phyloP scores from a whole-genome alignment of 352 stramenopile genomes.

The Globisporangium okanoganense region DNA sequence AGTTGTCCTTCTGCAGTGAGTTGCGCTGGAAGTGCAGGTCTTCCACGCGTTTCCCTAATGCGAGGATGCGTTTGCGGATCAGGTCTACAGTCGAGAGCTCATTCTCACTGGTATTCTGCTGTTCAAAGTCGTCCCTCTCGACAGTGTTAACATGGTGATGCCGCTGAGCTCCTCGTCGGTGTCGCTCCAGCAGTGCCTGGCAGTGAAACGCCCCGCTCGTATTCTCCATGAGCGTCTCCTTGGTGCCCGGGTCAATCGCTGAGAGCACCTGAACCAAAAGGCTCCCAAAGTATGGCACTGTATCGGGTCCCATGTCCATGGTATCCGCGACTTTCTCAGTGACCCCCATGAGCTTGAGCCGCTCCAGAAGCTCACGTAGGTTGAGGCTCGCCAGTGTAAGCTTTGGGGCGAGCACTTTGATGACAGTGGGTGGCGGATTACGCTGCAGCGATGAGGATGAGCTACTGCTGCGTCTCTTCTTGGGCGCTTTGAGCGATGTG shows the following conservation, averaged over 20 bases:
- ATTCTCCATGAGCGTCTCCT: conserved; percentile 36
- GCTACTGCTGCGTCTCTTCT: conserved; percentile 17
- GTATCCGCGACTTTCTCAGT: conserved; percentile 27
- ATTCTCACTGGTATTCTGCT: not conserved
- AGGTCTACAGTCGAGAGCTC: conserved; percentile 31
- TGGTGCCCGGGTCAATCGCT: conserved; percentile 35
- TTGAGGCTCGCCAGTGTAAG: conserved; percentile 25
- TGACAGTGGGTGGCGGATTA: conserved; percentile 24
- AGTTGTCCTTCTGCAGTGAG: conserved; percentile 69
- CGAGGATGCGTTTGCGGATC: conserved; percentile 57
- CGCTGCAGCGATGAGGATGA: conserved; percentile 10
- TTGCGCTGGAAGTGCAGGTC: conserved; percentile 72
- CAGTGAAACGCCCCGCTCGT: conserved; percentile 47
- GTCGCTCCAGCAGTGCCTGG: conserved; percentile 41
- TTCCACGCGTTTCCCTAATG: conserved; percentile 59
- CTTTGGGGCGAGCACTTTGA: conserved; percentile 42
- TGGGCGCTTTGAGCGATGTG: conserved; percentile 33
- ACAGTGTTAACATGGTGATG: conserved; percentile 4
- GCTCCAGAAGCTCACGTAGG: conserved; percentile 32
- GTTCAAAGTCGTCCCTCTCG: not conserved
- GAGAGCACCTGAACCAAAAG: conserved; percentile 40
- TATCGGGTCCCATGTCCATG: conserved; percentile 13
- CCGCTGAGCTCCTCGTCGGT: conserved; percentile 7
- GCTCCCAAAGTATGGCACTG: conserved; percentile 24
- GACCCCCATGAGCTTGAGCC: conserved; percentile 32